phyloP scores from a whole-genome alignment of 169 alveolate genomes.

The Plasmodium sp. region DNA sequence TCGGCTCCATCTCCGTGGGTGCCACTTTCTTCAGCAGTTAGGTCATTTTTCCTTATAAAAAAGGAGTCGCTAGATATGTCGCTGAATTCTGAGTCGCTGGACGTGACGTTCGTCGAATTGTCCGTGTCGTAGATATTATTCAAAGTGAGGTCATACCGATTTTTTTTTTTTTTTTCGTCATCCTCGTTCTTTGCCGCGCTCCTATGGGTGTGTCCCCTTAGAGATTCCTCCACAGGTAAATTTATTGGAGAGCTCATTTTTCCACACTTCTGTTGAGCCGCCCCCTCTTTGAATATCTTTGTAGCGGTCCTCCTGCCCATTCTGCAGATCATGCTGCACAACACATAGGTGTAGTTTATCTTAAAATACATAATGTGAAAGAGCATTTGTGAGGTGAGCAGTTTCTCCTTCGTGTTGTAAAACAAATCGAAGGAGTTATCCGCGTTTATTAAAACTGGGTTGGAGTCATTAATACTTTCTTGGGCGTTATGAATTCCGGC shows the following conservation, averaged over 20 bases:
- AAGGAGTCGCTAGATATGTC: conserved; percentile 62
- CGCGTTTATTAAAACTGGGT: conserved; percentile 58
- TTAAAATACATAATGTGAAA: conserved; percentile 66
- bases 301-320: background rate
- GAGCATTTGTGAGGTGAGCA: conserved; percentile 60
- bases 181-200: background rate
- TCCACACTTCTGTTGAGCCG: background rate
- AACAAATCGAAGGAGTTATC: conserved; percentile 54
- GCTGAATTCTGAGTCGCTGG: conserved; percentile 36
- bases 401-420: conserved; percentile 13
- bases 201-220: background rate
- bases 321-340: conserved; percentile 35
- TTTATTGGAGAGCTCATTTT: background rate
- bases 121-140: conserved; percentile 70
- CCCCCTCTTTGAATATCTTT: background rate
- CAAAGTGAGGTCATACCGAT: conserved; percentile 29
- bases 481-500: background rate
- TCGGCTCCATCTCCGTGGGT: background rate
- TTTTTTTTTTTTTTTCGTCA: background rate
- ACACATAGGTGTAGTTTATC: conserved; percentile 65
- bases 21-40: background rate
- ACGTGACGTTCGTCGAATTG: conserved; percentile 13
- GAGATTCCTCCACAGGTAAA: background rate
- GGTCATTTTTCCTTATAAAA: conserved; percentile 11
- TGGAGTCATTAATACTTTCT: conserved; percentile 47